Evolutionary conservation across 345 rosid species (phyloP), one percentile per base, ranked within the genome.

Genomic region (Dimocarpus longan): DNA sequence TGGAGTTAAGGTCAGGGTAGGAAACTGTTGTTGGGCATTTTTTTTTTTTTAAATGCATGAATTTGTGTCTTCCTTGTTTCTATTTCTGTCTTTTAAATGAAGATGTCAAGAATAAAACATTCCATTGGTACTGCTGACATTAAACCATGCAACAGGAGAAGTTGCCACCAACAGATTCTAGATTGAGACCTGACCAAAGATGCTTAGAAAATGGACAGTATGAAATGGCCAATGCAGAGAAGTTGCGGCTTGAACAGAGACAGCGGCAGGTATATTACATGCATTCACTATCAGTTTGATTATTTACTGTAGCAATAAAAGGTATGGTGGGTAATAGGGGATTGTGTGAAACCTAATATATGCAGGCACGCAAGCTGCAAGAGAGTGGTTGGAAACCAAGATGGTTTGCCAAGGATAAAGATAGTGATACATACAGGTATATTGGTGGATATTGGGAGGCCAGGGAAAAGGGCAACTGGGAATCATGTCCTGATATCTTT

Each of bases 351-450:
- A 28, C 12, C 21, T 40, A 44, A 46, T 46, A 48, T 28, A 62
- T 62, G 37, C 92, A 96, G 99, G 98, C 99, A 37, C 87, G 94
- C 82, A 91, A 89, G 84, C 91, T 94, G 99, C 99, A 96, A 54
- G 99, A 96, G 84, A 90, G 92, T 42, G 99, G 99, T 5, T 96
- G 99, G 99, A 93, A 91, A 83, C 97, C 99, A 3, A 88, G 87
- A 60, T 96, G 99, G 99, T 96, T 96, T 77, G 82, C 79, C 0
- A 94, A 87, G 84, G 98, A 91, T 52, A 86, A 94, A 81, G 92
- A 84, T 60, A 86, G 88, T 74, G 89, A 83, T 5, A 11, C 88
- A 6, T 94, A 90, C 85, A 86, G 81, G 6, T 93, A 93, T 66
- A 74, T 83, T 48, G 98, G 98, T 12, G 98, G 98, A 7, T 96